A percentile compares a stretch with the other conserved stretches of the same genome.
phyloP scores from a whole-genome alignment of 2,329 filamentous ascomycete species.

The Botrytis tulipae region DNA sequence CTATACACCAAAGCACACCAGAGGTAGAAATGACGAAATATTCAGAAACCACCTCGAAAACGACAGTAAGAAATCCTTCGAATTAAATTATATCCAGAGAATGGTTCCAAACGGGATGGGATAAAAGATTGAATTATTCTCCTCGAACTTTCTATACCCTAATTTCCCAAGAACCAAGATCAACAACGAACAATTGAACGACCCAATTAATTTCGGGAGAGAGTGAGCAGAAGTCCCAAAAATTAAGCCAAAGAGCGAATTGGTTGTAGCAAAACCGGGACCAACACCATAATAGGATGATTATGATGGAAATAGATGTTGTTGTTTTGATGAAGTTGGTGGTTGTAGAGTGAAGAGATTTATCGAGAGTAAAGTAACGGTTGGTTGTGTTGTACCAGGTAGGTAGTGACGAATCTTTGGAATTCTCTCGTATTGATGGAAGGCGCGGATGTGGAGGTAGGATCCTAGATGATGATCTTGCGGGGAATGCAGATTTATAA shows the following conservation, averaged over 20 bases:
- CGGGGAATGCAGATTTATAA: slow-evolving; percentile 8
- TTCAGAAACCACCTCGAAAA: not conserved
- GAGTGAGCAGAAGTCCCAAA: not conserved
- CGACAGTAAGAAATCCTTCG: not conserved
- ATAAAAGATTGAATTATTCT: not conserved
- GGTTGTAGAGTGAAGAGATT: not conserved
- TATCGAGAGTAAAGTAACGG: not conserved
- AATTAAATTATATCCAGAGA: not conserved
- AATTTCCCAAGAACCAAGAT: not conserved
- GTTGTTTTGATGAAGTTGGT: not conserved
- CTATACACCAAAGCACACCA: not conserved
- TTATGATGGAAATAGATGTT: not conserved
- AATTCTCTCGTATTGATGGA: slow-evolving; percentile 9
- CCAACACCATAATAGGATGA: slow-evolving; percentile 8
- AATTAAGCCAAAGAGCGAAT: not conserved
- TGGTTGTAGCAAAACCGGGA: not conserved
- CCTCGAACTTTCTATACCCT: not conserved
- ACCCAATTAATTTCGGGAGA: not conserved
- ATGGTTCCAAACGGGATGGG: too few species aligned
- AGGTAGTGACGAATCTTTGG: not conserved
- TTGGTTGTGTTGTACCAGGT: not conserved
- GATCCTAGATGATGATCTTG: slow-evolving; percentile 2
- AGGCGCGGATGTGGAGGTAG: not conserved
- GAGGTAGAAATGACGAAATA: not conserved
- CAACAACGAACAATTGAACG: not conserved